phyloP scores from a whole-genome alignment of 192 early-diverging fungal species.

The Pilaira anomala region DNA sequence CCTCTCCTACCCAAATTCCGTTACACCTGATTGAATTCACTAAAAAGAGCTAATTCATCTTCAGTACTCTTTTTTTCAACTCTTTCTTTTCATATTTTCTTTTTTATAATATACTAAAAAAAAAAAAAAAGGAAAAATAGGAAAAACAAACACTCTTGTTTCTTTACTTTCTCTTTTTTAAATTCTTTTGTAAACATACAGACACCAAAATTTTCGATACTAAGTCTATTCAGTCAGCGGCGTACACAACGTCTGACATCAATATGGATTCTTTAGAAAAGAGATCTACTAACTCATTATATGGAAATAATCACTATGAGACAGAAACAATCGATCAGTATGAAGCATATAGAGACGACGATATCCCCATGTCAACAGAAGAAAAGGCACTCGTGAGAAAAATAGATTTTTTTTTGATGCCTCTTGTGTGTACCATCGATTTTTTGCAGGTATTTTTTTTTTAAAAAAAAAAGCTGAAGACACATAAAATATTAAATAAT shows the following conservation, averaged over 20 bases:
- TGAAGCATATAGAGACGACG: constrained; percentile 10
- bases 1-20: too few relatives aligned
- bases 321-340: neutral
- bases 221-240: neutral
- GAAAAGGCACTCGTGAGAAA: constrained; percentile 28
- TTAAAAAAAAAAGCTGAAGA: neutral
- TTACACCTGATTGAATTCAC: too few relatives aligned
- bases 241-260: constrained; percentile 3
- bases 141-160: too few relatives aligned
- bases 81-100: neutral
- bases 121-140: too few relatives aligned
- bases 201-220: neutral
- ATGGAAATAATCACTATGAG: constrained; percentile 9
- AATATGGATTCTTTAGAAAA: constrained; percentile 7
- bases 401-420: constrained; percentile 25
- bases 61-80: neutral
- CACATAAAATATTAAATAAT: neutral
- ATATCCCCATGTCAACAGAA: neutral
- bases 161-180: neutral
- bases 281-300: neutral
- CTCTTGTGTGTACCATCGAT: constrained; percentile 25
- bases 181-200: neutral
- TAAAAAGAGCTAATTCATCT: constrained; percentile 1
- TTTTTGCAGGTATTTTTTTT: constrained; percentile 29
- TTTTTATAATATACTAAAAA: neutral